Evolutionary conservation across 1,284 basidiomycete species (phyloP).

Genomic region (Sporisorium iseilematis-ciliati): DNA sequence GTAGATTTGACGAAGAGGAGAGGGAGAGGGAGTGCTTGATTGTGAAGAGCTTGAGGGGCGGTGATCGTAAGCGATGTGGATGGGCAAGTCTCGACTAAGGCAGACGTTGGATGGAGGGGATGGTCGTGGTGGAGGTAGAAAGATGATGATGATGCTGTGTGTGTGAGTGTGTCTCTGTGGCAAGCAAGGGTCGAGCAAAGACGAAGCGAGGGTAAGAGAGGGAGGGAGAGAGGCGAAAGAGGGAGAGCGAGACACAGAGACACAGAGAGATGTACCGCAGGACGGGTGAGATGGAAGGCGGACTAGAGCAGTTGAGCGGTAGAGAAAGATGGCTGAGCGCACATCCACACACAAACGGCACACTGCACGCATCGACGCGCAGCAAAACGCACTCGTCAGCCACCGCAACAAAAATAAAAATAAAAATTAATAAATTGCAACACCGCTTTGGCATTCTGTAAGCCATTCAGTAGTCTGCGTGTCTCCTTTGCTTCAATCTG

Average conservation of each 20-base stretch:
- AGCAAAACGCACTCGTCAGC: neutral
- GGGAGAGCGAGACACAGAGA: neutral
- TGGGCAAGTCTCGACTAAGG: conserved; percentile 44
- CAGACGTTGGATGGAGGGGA: conserved; percentile 29
- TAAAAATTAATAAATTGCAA: neutral
- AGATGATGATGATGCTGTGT: conserved; percentile 12
- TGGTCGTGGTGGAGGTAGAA: conserved; percentile 27
- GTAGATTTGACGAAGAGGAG: neutral
- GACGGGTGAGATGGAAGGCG: neutral
- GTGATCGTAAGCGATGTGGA: neutral
- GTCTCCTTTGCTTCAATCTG: too few species aligned
- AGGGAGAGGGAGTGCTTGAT: neutral
- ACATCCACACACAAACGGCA: neutral
- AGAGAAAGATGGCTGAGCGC: neutral
- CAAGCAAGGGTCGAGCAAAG: neutral
- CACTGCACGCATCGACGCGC: conserved; percentile 3
- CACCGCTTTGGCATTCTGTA: too few species aligned
- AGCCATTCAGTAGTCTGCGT: too few species aligned
- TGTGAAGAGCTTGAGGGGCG: conserved; percentile 1
- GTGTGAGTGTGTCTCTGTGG: conserved; percentile 16
- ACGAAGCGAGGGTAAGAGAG: neutral
- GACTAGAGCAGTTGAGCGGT: neutral
- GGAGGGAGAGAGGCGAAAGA: neutral
- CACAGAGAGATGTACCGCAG: neutral
- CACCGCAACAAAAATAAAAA: neutral